Evolutionary conservation across 768 basidiomycete genomes (phyloP), one percentile per base, ranked within the genome.

Genomic region (Russula griseocarnosa): DNA sequence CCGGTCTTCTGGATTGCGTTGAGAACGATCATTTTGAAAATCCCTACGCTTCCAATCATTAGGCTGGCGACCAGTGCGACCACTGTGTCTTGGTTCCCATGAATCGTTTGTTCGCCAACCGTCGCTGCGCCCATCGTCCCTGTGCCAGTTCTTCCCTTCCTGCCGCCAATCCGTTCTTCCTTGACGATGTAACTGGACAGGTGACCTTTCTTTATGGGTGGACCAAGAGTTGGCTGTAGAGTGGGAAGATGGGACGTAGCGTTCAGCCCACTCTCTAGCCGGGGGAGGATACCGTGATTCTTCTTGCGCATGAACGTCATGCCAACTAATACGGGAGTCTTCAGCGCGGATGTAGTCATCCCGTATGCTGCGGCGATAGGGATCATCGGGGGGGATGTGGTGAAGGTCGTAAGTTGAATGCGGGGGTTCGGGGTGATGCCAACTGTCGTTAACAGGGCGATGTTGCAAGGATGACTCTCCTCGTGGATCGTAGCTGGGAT

Each of bases 401-500:
- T 79, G 66, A 32, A 56, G 51, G 16, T 67, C 66, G 56, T 67
- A 78, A 70, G 74, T 58, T 68, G 74, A 62, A 61, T 72, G 71
- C 10, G 69, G 69, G 63, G 82, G 80, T 61, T 74, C 73, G 62
- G 77, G 75, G 62, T 79, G 55, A 44, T 63, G 79, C 83, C 86
- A 85, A 67, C 79, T 80, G 63, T 80, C 76, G 46, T 80, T 80
- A 69, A 77, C 83, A 70, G 77, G 81, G 69, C 75, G 78, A 70
- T 82, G 80, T 68, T 84, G 82, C 20, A 82, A 76, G 58, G 81
- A 76, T 13, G 78, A 74, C 58, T 86, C 85, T 70, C 83, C 79
- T 71, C 72, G 81, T 66, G 75, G 73, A 65, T 79, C 79, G 70
- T 81, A 83, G 22, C 77, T 70, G 32, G 73, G 67, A 65, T 79